These are phyloP conservation scores for Tephrocybe rancida DNA, from an alignment of 768 basidiomycete genomes.

Conservation along the genomic window DNA sequence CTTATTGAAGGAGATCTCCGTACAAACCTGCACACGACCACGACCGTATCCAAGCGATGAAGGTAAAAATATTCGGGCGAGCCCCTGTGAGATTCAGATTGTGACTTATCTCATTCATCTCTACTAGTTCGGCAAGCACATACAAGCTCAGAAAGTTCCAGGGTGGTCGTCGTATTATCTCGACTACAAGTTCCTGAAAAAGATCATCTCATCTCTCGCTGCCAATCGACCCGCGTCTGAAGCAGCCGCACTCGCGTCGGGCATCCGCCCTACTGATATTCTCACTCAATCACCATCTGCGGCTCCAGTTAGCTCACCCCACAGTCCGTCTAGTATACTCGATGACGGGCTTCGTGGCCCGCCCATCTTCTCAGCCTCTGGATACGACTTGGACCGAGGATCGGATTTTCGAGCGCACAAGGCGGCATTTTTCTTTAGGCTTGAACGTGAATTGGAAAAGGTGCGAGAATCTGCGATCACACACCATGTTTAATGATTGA, in stretches of 20 bases:
- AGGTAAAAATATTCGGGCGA: constrained; percentile 15
- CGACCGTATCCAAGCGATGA: constrained; percentile 20
- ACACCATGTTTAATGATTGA: neutral
- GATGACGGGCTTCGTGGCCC: constrained; percentile 50
- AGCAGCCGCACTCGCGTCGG: constrained; percentile 83
- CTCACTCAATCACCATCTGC: constrained; percentile 27
- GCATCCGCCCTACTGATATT: constrained; percentile 70
- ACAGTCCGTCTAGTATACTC: constrained; percentile 32
- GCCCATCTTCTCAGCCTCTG: constrained; percentile 61
- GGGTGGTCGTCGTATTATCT: constrained; percentile 97
- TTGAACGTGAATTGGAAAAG: constrained; percentile 97
- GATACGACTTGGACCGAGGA: constrained; percentile 72
- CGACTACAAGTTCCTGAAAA: constrained; percentile 98
- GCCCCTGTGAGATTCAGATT: constrained; percentile 4
- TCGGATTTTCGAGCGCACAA: constrained; percentile 93
- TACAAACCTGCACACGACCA: constrained; percentile 15
- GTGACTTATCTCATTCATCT: constrained; percentile 11
- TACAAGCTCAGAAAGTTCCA: constrained; percentile 93
- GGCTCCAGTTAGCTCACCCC: constrained; percentile 29
- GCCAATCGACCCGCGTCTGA: constrained; percentile 90
- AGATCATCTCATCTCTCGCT: constrained; percentile 95
- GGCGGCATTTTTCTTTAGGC: constrained; percentile 98
- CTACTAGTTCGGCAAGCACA: constrained; percentile 94
- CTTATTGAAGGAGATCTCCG: constrained; percentile 12
- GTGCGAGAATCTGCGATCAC: constrained; percentile 38